phyloP scores from a whole-genome alignment of 1,284 basidiomycete species.

The Neonothopanus nambi region DNA sequence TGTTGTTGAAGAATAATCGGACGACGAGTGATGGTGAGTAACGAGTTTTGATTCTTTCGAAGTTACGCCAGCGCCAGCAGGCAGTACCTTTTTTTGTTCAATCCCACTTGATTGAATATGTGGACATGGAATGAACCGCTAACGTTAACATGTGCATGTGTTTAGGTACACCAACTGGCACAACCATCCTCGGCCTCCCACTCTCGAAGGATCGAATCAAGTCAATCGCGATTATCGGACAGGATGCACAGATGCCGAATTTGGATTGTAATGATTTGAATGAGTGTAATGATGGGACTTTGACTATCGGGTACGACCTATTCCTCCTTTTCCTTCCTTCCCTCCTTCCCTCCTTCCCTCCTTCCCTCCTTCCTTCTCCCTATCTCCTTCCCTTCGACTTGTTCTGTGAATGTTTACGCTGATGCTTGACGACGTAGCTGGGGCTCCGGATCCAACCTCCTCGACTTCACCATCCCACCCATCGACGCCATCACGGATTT shows the following conservation, averaged over 20 bases:
- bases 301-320: conserved; percentile 44
- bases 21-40: conserved; percentile 28
- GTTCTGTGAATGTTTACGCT: no score
- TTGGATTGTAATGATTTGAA: conserved; percentile 40
- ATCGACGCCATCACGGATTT: conserved; percentile 49
- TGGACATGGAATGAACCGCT: no score
- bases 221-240: conserved; percentile 44
- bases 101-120: no score
- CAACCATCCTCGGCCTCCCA: conserved; percentile 39
- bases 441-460: conserved; percentile 48
- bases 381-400: no score
- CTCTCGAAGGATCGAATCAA: conserved; percentile 48
- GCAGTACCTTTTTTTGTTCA: no score
- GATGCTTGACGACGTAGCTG: conserved; percentile 31
- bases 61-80: no score
- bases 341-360: no score
- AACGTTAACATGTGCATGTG: background rate
- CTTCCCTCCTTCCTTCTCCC: no score
- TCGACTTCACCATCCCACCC: conserved; percentile 46
- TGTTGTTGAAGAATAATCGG: conserved; percentile 77
- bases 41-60: no score
- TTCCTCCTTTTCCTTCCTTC: background rate
- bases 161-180: conserved; percentile 29
- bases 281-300: conserved; percentile 48
- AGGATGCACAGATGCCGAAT: conserved; percentile 45